A percentile compares a stretch with the other conserved stretches of the same genome.
These are phyloP conservation scores for Angomonas deanei DNA, from an alignment of 208 protist genomes.

Conservation along the genomic window DNA sequence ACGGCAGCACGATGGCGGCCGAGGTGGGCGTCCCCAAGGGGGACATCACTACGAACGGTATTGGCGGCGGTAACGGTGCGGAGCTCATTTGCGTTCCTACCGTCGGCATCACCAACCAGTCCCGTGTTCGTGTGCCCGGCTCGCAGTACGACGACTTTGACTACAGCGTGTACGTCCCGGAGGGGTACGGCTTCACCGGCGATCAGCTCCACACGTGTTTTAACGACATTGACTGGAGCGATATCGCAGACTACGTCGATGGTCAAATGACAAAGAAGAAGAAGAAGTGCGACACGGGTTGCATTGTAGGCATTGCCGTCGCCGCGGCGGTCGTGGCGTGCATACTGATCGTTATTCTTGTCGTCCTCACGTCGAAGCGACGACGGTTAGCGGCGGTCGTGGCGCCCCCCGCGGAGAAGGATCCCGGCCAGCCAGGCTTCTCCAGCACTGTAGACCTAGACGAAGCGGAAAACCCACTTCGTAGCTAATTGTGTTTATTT, in stretches of 20 bases:
- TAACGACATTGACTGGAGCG: slow-evolving; percentile 28
- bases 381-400: slow-evolving; percentile 61
- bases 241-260: slow-evolving; percentile 21
- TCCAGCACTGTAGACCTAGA: slow-evolving; percentile 34
- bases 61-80: neutral
- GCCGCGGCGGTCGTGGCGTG: slow-evolving; percentile 46
- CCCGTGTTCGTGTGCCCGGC: slow-evolving; percentile 8
- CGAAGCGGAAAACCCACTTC: slow-evolving; percentile 24
- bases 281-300: slow-evolving; percentile 44
- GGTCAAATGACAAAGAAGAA: neutral
- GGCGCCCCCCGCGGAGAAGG: slow-evolving; percentile 19
- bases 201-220: slow-evolving; percentile 24
- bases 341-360: slow-evolving; percentile 40
- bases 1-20: neutral
- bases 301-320: slow-evolving; percentile 68
- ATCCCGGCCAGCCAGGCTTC: slow-evolving; percentile 32
- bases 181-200: neutral
- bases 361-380: slow-evolving; percentile 73
- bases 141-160: slow-evolving; percentile 20
- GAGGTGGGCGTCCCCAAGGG: neutral
- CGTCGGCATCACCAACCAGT: slow-evolving; percentile 49
- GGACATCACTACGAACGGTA: neutral
- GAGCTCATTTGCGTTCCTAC: slow-evolving; percentile 15
- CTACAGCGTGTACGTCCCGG: slow-evolving; percentile 28
- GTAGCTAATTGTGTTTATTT: neutral